Evolutionary conservation across 208 protist genomes (phyloP).

Genomic region (Trypanosoma mega): DNA sequence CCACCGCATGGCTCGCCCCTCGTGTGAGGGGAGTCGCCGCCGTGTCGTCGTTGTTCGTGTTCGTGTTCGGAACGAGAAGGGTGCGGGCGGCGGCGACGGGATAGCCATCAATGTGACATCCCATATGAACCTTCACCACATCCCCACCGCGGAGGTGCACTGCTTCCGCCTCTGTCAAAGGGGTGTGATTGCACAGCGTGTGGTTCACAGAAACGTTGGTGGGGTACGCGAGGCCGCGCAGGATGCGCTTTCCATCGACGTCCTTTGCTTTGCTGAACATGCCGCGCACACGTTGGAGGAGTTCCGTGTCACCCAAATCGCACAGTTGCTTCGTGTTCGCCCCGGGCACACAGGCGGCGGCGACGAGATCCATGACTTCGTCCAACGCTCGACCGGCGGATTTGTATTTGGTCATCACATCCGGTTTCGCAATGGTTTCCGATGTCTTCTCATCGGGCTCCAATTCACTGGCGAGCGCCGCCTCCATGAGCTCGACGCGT

Average conservation of each 20-base stretch:
- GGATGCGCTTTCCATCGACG: constrained; percentile 45
- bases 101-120: constrained; percentile 98
- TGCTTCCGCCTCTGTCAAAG: constrained; percentile 78
- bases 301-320: constrained; percentile 59
- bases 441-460: constrained; percentile 69
- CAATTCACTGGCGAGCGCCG: constrained; percentile 55
- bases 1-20: constrained; percentile 88
- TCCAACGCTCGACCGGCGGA: constrained; percentile 90
- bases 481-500: constrained; percentile 51
- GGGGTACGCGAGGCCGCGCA: constrained; percentile 96
- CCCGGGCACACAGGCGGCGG: constrained; percentile 63
- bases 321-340: constrained; percentile 72
- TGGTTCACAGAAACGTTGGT: constrained; percentile 98
- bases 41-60: constrained; percentile 7
- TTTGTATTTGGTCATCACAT: constrained; percentile 97
- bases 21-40: constrained; percentile 7
- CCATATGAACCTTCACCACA: constrained; percentile 98
- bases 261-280: constrained; percentile 78
- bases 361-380: constrained; percentile 83
- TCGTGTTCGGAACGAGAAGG: constrained; percentile 60
- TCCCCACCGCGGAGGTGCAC: constrained; percentile 82
- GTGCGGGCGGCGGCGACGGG: constrained; percentile 94
- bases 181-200: constrained; percentile 95
- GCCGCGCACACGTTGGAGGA: constrained; percentile 37
- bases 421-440: constrained; percentile 74